Base-by-base conservation (phyloP, 768 basidiomycete species). In the Mycena sanguinolenta region DNA sequence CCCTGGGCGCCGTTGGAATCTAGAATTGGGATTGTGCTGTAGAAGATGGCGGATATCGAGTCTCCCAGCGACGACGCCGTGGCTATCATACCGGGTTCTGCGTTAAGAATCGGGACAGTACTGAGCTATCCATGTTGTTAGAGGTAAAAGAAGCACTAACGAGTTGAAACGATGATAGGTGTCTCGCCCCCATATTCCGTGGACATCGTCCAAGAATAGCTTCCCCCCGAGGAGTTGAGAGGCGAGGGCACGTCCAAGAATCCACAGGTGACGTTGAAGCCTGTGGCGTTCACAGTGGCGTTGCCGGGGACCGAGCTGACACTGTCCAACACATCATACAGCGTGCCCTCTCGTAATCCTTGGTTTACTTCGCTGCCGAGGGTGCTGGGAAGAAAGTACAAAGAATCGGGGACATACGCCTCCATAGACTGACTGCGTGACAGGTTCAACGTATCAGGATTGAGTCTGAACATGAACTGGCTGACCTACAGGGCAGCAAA, bases 251-350 rank as follows among this genome's bases (percentile, higher is more conserved):
- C 2, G 19, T n/a, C 34, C 44, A 65, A 0, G 25, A 2, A 65
- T 2, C 57, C 57, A 19, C 63, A 65, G 4, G 42, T 65, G n/a
- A 65, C 49, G 30, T 65, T 58, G 55, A 65, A 65, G 21, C 64
- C 64, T 3, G 57, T 49, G 23, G 55, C 64, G 14, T 27, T 16
- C n/a, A 58, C 46, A 2, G 30, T 36, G 6, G 46, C 44, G 30
- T 30, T 65, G 9, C 64, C 55, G 0, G 44, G 8, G 7, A 17
- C 21, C 14, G 34, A 0, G 25, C 19, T 44, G 44, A 3, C 19
- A 32, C 0, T 36, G 16, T 50, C 32, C 2, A 50, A 32, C 16
- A 65, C 64, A 50, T 65, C 64, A 30, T 65, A 65, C 27, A 65
- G n/a, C n/a, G 57, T 52, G 10, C 64, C 55, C 1, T 32, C 42